Base-by-base conservation (phyloP, 1,139 yeast species). In the Taphrina pruni region DNA sequence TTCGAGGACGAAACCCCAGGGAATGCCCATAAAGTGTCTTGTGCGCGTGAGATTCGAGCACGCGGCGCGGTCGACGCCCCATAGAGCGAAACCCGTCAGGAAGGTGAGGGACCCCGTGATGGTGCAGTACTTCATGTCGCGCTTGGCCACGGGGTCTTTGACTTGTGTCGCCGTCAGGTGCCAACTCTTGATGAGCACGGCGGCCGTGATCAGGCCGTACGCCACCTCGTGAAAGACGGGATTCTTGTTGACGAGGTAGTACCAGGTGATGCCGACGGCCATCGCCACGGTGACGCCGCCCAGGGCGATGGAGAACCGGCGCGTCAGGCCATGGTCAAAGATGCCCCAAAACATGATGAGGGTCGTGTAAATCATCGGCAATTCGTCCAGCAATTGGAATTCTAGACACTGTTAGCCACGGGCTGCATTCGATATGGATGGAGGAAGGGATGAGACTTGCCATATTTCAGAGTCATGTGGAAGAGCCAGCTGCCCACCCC, bases 361-460 rank as follows among this genome's bases (percentile, higher is more conserved):
- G 1, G 98, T 94, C 48, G 97, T 97, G 79, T 94, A 94, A 72
- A 94, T 90, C 99, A 94, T 94, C 55, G 99, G 99, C 76, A 94
- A 83, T 79, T 94, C 99, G 79, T 94, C 99, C 78, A 94, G 82
- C 72, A 94, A 79, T 80, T 94, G 99, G 80, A 85, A 94, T 77
- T 89, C 92, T 78, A 93, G 20, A 48, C n/a, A 6, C 45, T 1
- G 35, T 55, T 20, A 55, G 60, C 14, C 11, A 17, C 11, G 32
- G 32, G 32, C 32, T 26, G 32, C 32, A 26, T 26, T 26, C 4
- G 32, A 38, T 12, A 35, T 39, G 43, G 6, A 39, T 9, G 43
- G 43, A 39, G 6, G 14, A 14, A 11, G 2, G 43, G 11, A 14
- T 9, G 17, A 12, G 43, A 21, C 62, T 20, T 45, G 32, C 62